Evolutionary conservation across 2,329 filamentous ascomycete species (phyloP).

Genomic region (Penicillium carneum): DNA sequence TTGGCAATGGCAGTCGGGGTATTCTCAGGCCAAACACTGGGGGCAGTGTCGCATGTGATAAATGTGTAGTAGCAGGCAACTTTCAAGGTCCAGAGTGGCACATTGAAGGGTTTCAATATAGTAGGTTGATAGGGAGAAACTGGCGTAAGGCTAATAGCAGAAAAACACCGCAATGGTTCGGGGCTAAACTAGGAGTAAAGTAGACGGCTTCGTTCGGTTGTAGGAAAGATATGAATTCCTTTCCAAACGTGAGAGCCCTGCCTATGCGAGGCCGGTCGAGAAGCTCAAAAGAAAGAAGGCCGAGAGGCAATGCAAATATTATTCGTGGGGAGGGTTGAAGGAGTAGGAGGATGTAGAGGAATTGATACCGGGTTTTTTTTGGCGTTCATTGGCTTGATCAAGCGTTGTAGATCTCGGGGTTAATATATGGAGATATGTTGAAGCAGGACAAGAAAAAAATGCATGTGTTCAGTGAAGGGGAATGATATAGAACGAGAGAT

Average conservation of each 20-base stretch:
- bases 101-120: slow-evolving; percentile 31
- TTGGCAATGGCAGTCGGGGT: slow-evolving; percentile 36
- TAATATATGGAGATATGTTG: no score
- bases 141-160: slow-evolving; percentile 27
- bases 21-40: slow-evolving; percentile 38
- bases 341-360: slow-evolving; percentile 7
- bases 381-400: no score
- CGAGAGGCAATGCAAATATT: slow-evolving; percentile 4
- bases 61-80: slow-evolving; percentile 41
- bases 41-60: slow-evolving; percentile 44
- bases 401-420: no score
- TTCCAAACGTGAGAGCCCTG: slow-evolving; percentile 3
- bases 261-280: slow-evolving; percentile 2
- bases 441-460: no score
- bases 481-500: no score
- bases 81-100: slow-evolving; percentile 33
- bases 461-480: no score
- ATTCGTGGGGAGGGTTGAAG: slow-evolving; percentile 15
- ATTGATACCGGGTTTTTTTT: no score
- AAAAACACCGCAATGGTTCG: slow-evolving; percentile 37
- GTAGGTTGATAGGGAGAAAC: slow-evolving; percentile 6
- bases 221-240: slow-evolving; percentile 31
- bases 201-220: slow-evolving; percentile 30
- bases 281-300: slow-evolving; percentile 7
- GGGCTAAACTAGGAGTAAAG: slow-evolving; percentile 33